Evolutionary conservation across 1,139 yeast species (phyloP), one percentile per base, ranked within the genome.

Genomic region (Yamadazyma kanchanaburiensis): DNA sequence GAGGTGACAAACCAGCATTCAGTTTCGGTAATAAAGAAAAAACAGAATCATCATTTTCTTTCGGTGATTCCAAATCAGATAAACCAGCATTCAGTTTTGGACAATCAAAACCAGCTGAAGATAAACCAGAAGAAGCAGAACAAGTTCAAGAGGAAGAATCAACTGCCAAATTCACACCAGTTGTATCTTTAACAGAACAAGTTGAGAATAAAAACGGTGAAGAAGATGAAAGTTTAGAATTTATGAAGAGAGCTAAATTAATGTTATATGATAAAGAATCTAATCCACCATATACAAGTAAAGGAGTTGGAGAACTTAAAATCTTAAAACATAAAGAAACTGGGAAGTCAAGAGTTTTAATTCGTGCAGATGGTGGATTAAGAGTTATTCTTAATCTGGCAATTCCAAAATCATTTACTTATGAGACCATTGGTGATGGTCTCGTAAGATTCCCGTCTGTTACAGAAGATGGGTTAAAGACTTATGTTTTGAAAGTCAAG

Each of bases 361-460:
- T 91, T 15, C 77, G 97, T 48, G 86, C 96, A 0, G 97, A 89
- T 36, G 96, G 96, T 22, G 78, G 89, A 24, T 83, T 84, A 27
- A 70, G 94, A 43, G 79, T 88, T n/a, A 55, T 91, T 25, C 62
- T 91, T 38, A 91, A 91, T 53, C 64, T 79, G 13, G 54, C 64
- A 13, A 58, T 84, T 7, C 60, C 69, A 34, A 64, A 70, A 48
- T 68, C 69, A 38, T 57, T 84, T 46, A 64, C 64, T 24, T 78
- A 81, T 53, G 60, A 74, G 36, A 59, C 72, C 4, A 58, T 76
- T 26, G 86, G 85, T 6, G 80, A 77, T 43, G 77, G 77, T 11
- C 59, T 70, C 49, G 78, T 83, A 15, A 68, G 79, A 43, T 61
- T 83, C 20, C 80, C 87, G 6, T 73, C 70, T 14, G 64, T 81